phyloP scores from a whole-genome alignment of 768 basidiomycete genomes.

The Lactarius hatsudake region DNA sequence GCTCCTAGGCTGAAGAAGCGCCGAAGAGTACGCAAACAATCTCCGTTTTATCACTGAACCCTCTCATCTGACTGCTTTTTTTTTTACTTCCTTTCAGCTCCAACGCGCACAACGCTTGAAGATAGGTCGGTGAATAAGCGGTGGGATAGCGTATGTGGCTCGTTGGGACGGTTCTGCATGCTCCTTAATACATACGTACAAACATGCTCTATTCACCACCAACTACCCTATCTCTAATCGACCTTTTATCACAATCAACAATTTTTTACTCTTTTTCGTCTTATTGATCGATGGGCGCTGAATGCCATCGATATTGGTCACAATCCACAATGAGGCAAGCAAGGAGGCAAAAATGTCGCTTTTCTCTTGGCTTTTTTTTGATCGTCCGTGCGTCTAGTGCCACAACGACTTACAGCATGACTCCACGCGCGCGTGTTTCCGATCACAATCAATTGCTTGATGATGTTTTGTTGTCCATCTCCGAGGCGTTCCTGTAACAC shows the following conservation, averaged over 20 bases:
- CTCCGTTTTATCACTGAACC: background rate
- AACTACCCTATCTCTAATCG: background rate
- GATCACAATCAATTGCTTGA: too few species aligned
- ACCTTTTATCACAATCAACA: conserved; percentile 2
- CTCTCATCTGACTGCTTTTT: background rate
- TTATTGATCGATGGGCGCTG: background rate
- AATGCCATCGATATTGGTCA: too few species aligned
- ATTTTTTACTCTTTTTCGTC: background rate
- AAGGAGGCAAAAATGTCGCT: background rate
- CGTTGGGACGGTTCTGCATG: conserved; percentile 4
- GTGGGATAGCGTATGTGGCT: background rate
- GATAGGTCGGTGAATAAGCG: conserved; percentile 21
- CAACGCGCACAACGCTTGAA: conserved; percentile 27
- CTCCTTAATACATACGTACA: conserved; percentile 3
- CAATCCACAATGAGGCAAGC: background rate
- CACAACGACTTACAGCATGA: background rate
- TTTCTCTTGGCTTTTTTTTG: too few species aligned
- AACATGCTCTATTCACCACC: background rate
- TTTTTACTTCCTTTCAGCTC: conserved; percentile 6
- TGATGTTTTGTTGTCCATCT: too few species aligned
- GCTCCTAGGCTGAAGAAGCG: conserved; percentile 77
- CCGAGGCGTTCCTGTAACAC: too few species aligned
- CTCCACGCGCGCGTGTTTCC: too few species aligned
- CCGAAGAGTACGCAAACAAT: conserved; percentile 61
- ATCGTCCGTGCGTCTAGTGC: too few species aligned